Percentiles rank a stretch among this genome's conserved stretches.
Evolutionary conservation across 352 stramenopile genomes (phyloP).

Genomic region (Elongisporangium anandrum): DNA sequence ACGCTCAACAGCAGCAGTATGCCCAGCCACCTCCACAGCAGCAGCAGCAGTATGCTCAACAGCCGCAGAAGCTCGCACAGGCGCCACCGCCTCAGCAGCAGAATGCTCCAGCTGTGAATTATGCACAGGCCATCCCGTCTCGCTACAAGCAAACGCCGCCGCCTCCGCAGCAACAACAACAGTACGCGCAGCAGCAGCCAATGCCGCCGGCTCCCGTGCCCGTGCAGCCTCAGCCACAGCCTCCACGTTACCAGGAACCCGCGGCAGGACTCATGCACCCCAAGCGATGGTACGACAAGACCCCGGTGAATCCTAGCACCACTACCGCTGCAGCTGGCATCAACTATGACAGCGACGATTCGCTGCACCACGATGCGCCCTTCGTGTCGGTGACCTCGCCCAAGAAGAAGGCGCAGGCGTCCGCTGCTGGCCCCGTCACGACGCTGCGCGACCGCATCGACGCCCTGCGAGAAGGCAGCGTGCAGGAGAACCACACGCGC

Average conservation of each 20-base stretch:
- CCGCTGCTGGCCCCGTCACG: constrained; percentile 12
- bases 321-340: neutral
- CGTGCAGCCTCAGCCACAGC: constrained; percentile 3
- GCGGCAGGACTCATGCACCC: constrained; percentile 13
- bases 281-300: constrained; percentile 14
- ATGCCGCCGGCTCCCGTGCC: neutral
- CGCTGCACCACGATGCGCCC: constrained; percentile 18
- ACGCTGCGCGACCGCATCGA: constrained; percentile 65
- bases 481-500: constrained; percentile 46
- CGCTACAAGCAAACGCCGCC: constrained; percentile 13
- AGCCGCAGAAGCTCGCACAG: constrained; percentile 6
- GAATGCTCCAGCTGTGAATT: neutral
- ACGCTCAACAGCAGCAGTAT: constrained; percentile 7
- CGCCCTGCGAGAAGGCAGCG: constrained; percentile 40
- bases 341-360: constrained; percentile 9
- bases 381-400: constrained; percentile 44
- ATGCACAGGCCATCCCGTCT: neutral
- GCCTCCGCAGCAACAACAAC: constrained; percentile 13
- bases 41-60: constrained; percentile 18
- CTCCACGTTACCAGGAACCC: constrained; percentile 10
- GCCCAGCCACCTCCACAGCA: neutral
- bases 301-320: constrained; percentile 6
- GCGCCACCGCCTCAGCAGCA: constrained; percentile 8
- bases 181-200: constrained; percentile 10
- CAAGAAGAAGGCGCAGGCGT: constrained; percentile 11